Evolutionary conservation across 306 rosid genomes (phyloP), one percentile per base, ranked within the genome.

Genomic region (Psophocarpus tetragonolobus): DNA sequence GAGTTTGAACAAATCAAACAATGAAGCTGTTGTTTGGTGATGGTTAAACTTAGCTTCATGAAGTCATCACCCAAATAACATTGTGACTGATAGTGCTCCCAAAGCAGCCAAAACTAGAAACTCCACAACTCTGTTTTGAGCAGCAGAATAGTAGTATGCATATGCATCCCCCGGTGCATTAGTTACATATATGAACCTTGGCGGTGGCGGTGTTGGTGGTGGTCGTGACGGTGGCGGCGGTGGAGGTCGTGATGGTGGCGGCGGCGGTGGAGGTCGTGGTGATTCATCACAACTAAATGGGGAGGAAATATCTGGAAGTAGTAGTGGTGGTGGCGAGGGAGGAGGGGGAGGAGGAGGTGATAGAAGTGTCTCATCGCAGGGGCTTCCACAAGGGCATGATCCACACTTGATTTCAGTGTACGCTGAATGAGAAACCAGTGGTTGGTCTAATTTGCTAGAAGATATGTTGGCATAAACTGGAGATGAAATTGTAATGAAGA

Each of bases 101-200:
- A 68, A 85, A 72, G 66, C 71, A 69, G 67, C 45, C 54, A 84
- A 82, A 75, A 76, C 12, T 65, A 62, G 42, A 44, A 76, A 68
- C 11, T 66, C 83, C 45, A 51, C 88, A 39, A 7, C 75, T 68
- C 64, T 80, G 57, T 67, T 83, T 80, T 35, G 68, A 2, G 83
- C 77, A 24, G 66, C 83, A 54, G 88, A 74, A 73, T 75, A 50
- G 44, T 82, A 84, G 47, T 57, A 81, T 32, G 75, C 60, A 45
- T 89, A 88, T 36, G 70, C 64, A 44, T 88, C 80, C 39, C 84
- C 90, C 0, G 97, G 93, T 15, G 68, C 68, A 24, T 88, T 87
- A 1, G 93, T 80, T 32, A 91, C 88, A 36, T 94, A 94, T 48
- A 78, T 76, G 80, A 92, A 94, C 83, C 98, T 81, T 8, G 97